These are phyloP conservation scores for Yamadazyma oceani DNA, from an alignment of 1,139 yeast genomes.

Conservation along the genomic window DNA sequence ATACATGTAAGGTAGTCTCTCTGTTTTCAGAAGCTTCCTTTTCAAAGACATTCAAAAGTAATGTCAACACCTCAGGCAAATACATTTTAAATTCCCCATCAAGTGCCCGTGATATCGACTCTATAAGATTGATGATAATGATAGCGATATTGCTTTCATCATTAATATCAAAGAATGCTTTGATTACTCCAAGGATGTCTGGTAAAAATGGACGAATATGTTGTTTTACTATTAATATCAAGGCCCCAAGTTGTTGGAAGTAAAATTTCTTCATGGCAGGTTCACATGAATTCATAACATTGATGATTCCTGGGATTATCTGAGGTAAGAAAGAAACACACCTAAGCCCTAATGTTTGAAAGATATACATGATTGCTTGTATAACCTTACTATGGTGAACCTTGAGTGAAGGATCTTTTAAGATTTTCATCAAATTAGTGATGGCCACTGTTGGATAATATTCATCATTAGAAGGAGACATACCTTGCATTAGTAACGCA, in stretches of 20 bases:
- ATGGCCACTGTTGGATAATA: slow-evolving; percentile 96
- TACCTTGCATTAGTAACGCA: slow-evolving; percentile 86
- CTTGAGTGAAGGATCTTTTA: slow-evolving; percentile 81
- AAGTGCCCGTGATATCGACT: slow-evolving; percentile 79
- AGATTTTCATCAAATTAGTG: slow-evolving; percentile 74
- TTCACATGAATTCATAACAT: slow-evolving; percentile 84
- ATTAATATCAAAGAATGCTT: slow-evolving; percentile 62
- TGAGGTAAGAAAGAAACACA: slow-evolving; percentile 86
- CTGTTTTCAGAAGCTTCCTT: slow-evolving; percentile 68
- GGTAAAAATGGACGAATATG: slow-evolving; percentile 83
- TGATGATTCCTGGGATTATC: slow-evolving; percentile 83
- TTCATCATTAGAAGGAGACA: slow-evolving; percentile 91
- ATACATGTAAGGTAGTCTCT: slow-evolving; percentile 70
- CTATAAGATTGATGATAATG: slow-evolving; percentile 77
- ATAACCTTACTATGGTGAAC: slow-evolving; percentile 82
- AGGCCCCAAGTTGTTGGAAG: slow-evolving; percentile 81
- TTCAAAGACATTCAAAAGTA: slow-evolving; percentile 75
- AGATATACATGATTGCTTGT: slow-evolving; percentile 82
- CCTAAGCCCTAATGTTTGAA: slow-evolving; percentile 82
- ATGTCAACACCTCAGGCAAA: slow-evolving; percentile 73
- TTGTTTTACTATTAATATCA: slow-evolving; percentile 81
- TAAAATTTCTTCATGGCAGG: slow-evolving; percentile 82
- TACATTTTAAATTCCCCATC: slow-evolving; percentile 91
- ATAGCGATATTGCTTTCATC: slow-evolving; percentile 66
- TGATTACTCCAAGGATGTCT: slow-evolving; percentile 73